phyloP scores from a whole-genome alignment of 2,329 filamentous ascomycete species.

The Arthrobotrys megalospora region DNA sequence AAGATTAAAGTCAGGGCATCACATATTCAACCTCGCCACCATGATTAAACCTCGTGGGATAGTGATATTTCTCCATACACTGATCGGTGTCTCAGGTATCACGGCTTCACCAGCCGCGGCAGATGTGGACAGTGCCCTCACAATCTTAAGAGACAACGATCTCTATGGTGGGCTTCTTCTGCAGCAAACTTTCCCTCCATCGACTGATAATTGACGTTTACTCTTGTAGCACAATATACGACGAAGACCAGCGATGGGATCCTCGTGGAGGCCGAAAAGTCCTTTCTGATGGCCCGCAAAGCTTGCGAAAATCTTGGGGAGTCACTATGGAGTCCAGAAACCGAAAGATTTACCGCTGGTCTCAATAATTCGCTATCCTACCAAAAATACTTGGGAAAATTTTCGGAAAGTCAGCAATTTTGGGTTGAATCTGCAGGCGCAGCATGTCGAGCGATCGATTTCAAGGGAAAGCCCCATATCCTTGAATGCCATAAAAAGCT shows the following conservation, averaged over 20 bases:
- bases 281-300: background rate
- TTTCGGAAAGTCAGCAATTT: slow-evolving; percentile 27
- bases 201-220: slow-evolving; percentile 1
- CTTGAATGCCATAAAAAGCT: slow-evolving; percentile 62
- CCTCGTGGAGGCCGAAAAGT: slow-evolving; percentile 20
- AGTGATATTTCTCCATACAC: slow-evolving; percentile 1
- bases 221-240: slow-evolving; percentile 33
- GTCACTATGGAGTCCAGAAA: slow-evolving; percentile 35
- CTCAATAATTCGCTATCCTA: slow-evolving; percentile 44
- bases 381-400: slow-evolving; percentile 42
- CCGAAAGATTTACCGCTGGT: slow-evolving; percentile 31
- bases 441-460: slow-evolving; percentile 64
- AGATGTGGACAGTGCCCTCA: slow-evolving; percentile 29
- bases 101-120: background rate
- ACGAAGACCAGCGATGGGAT: slow-evolving; percentile 26
- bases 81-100: background rate
- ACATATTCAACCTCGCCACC: background rate
- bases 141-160: slow-evolving; percentile 47
- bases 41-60: background rate
- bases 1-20: too few relatives aligned
- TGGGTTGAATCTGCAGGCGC: slow-evolving; percentile 25
- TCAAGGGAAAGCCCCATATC: slow-evolving; percentile 63
- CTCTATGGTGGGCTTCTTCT: slow-evolving; percentile 27
- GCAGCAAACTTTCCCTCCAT: background rate
- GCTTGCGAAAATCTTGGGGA: slow-evolving; percentile 30